phyloP scores from a whole-genome alignment of 331 rosid species.

The Ulmus americana region DNA sequence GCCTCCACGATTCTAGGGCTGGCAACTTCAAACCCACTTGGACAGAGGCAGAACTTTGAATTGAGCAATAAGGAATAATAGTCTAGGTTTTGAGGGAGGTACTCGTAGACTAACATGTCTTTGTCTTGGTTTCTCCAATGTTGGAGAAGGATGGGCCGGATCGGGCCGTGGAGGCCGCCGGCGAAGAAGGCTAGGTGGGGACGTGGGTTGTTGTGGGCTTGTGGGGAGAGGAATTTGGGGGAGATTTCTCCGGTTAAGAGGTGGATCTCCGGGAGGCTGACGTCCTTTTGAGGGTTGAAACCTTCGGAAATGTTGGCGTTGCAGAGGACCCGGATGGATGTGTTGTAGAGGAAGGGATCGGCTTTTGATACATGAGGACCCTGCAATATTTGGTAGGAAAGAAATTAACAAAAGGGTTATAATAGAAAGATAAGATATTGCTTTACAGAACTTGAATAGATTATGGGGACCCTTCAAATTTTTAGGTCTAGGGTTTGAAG shows the following conservation, averaged over 20 bases:
- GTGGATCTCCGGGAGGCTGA: conserved; percentile 67
- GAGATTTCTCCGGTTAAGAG: conserved; percentile 52
- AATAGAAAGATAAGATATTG: not conserved
- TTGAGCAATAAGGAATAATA: conserved; percentile 60
- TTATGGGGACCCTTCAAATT: no score
- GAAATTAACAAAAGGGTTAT: not conserved
- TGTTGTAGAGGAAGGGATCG: conserved; percentile 50
- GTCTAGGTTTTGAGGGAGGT: conserved; percentile 52
- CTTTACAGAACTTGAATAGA: no score
- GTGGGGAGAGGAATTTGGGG: conserved; percentile 42
- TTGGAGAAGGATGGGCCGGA: conserved; percentile 47
- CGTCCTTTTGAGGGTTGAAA: conserved; percentile 75
- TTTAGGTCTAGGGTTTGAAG: no score
- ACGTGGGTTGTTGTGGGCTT: conserved; percentile 34
- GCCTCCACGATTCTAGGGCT: conserved; percentile 80
- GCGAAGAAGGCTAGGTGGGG: conserved; percentile 66
- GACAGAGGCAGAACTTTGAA: conserved; percentile 75
- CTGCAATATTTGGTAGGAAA: conserved; percentile 26
- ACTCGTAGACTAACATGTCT: conserved; percentile 44
- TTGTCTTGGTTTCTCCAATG: conserved; percentile 54
- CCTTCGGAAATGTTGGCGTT: conserved; percentile 88
- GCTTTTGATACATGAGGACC: conserved; percentile 65
- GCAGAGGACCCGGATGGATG: conserved; percentile 71
- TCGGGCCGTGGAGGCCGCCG: conserved; percentile 75
- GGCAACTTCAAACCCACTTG: conserved; percentile 83